Evolutionary conservation across 83 land plant species (phyloP).

Genomic region (Picea abies): DNA sequence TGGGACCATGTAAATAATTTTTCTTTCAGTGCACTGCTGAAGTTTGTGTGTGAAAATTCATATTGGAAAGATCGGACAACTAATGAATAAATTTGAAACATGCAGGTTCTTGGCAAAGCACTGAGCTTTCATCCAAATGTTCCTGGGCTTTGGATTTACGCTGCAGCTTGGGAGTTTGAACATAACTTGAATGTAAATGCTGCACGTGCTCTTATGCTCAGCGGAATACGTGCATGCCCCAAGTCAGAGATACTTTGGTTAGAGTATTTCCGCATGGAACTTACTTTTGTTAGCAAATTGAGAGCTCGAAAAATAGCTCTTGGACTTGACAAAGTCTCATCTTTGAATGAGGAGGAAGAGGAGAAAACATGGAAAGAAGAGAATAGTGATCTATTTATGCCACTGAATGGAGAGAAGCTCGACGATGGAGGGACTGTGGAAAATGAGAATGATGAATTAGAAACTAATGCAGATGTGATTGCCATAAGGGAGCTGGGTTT

Average conservation of each 20-base stretch:
- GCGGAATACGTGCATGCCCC: slow-evolving; percentile 84
- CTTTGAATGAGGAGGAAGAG: slow-evolving; percentile 25
- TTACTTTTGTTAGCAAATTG: slow-evolving; percentile 81
- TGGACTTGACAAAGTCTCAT: slow-evolving; percentile 47
- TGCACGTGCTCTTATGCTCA: slow-evolving; percentile 90
- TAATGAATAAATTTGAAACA: too few relatives aligned
- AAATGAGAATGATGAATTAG: slow-evolving; percentile 17
- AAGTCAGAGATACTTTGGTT: slow-evolving; percentile 87
- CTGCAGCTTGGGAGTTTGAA: slow-evolving; percentile 96
- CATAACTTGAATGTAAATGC: slow-evolving; percentile 79
- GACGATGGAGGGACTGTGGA: slow-evolving; percentile 5
- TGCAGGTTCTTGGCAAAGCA: slow-evolving; percentile 73
- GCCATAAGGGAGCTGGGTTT: slow-evolving; percentile 45
- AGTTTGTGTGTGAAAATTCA: too few relatives aligned
- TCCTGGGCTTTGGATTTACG: slow-evolving; percentile 96
- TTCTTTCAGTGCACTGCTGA: too few relatives aligned
- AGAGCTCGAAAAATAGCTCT: slow-evolving; percentile 67
- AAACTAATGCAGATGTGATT: slow-evolving; percentile 25
- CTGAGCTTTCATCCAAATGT: slow-evolving; percentile 82
- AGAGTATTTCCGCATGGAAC: slow-evolving; percentile 96
- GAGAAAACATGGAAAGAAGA: slow-evolving; percentile 42
- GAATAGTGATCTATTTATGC: slow-evolving; percentile 28
- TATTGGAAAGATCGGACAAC: too few relatives aligned
- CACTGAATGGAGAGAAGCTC: too few relatives aligned
- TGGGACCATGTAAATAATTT: too few relatives aligned